Evolutionary conservation across 768 basidiomycete species (phyloP).

Genomic region (Tylopilus cervinicoccineus): DNA sequence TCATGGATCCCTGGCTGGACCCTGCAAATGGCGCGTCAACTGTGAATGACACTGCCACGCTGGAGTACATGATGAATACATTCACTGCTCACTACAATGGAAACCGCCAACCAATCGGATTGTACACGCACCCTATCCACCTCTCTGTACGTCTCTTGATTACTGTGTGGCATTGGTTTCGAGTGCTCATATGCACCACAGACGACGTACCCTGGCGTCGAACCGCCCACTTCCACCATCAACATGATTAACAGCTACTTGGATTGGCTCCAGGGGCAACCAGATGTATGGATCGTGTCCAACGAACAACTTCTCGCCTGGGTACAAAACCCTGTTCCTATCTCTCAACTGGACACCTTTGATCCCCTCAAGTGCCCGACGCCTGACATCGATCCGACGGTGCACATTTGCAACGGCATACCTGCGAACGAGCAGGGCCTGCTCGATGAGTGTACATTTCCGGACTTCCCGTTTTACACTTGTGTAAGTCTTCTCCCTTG

Average conservation of each 20-base stretch:
- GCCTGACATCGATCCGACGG: not conserved
- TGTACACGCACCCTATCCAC: not conserved
- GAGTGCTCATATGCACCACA: not conserved
- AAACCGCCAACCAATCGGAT: not conserved
- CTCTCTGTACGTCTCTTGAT: not conserved
- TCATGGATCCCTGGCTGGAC: not conserved
- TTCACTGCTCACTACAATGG: not conserved
- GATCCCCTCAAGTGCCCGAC: not conserved
- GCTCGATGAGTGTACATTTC: not conserved
- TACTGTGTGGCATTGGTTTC: not conserved
- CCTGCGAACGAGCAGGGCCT: not conserved
- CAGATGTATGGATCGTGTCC: constrained; percentile 1
- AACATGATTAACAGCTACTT: not conserved
- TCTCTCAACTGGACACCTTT: not conserved
- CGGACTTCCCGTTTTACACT: not conserved
- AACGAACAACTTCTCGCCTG: not conserved
- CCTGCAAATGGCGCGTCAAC: not conserved
- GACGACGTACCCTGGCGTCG: constrained; percentile 1
- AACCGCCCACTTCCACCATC: not conserved
- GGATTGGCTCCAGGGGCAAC: constrained; percentile 1
- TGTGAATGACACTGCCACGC: not conserved
- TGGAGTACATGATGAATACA: not conserved
- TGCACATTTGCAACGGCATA: not conserved
- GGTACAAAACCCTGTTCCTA: not conserved
- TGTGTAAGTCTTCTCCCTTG: not conserved